These are phyloP conservation scores for Vigna nakashimae DNA, from an alignment of 306 rosid genomes.

Conservation along the genomic window DNA sequence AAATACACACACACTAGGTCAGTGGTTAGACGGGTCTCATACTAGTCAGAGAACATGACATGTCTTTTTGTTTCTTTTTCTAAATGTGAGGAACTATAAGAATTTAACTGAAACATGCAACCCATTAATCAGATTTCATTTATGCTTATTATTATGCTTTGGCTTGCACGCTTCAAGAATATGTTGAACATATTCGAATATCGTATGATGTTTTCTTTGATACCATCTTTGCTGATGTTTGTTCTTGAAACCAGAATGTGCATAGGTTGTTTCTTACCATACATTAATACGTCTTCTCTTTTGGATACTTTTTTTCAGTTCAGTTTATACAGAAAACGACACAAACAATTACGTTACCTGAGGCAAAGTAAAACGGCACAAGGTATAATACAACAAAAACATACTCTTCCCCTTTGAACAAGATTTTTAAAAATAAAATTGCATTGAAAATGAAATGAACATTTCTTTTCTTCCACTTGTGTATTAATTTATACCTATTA, in stretches of 20 bases:
- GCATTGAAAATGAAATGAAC: not conserved
- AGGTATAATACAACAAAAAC: not conserved
- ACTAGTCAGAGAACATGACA: too few relatives aligned
- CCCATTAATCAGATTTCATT: not conserved
- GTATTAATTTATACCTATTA: not conserved
- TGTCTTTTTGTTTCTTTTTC: too few relatives aligned
- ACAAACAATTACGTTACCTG: constrained; percentile 3
- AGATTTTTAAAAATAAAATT: not conserved
- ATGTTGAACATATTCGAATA: constrained; percentile 35
- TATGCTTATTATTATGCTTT: not conserved
- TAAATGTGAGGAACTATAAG: too few relatives aligned
- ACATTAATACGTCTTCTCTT: not conserved
- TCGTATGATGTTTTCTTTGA: not conserved
- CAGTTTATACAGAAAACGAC: constrained; percentile 28
- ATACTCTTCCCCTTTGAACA: not conserved
- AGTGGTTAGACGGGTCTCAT: too few relatives aligned
- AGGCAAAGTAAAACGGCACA: not conserved
- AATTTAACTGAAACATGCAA: constrained; percentile 16
- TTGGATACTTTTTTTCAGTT: not conserved
- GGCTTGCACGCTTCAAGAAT: not conserved
- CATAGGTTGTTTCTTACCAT: constrained; percentile 20
- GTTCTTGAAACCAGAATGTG: constrained; percentile 9
- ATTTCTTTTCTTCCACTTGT: not conserved
- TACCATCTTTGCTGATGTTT: constrained; percentile 23
- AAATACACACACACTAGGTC: too few relatives aligned